Evolutionary conservation across 163 green algal genomes (phyloP), one percentile per base, ranked within the genome.

Genomic region (Dunaliella salina): DNA sequence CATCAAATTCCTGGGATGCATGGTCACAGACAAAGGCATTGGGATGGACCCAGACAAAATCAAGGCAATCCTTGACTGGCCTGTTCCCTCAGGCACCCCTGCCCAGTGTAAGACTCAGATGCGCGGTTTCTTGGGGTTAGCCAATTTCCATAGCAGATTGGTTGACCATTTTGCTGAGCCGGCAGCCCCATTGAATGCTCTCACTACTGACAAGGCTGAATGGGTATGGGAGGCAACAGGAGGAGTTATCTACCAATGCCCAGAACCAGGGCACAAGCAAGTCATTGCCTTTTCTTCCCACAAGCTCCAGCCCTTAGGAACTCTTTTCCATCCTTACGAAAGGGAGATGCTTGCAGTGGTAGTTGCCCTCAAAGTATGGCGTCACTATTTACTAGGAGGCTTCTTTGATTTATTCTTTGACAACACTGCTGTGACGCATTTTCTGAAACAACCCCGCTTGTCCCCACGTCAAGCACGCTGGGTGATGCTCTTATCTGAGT

Each of bases 1-100:
- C 22, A 46, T 93, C 20, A 80, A 90, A 22, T 93, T 91, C 86
- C 81, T 94, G 15, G 90, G 91, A 3, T 88, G 91, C 81, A 79
- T 92, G 29, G 86, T 93, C 0, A 87, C 46, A 25, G 75, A 26
- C 12, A 33, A 87, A 3, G 88, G 87, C 40, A 85, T 95, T 22
- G 46, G 29, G 0, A 35, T 85, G n/a, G 90, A 92, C n/a, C 84
- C 86, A 33, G 32, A 85, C 0, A 93, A 95, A 85, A 63, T 92
- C 0, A 26, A 85, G 12, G 87, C 84, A 4, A 33, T 94, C 13
- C 11, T 80, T 20, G 71, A 90, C n/a, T n/a, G n/a, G n/a, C n/a
- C n/a, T n/a, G n/a, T n/a, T n/a, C n/a, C n/a, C n/a, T n/a, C n/a
- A n/a, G 0, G 92, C 86, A 87, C 85, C 87, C 20, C 80, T 59